Evolutionary conservation across 2,329 filamentous ascomycete genomes (phyloP).

Genomic region (Penicillium sp.): DNA sequence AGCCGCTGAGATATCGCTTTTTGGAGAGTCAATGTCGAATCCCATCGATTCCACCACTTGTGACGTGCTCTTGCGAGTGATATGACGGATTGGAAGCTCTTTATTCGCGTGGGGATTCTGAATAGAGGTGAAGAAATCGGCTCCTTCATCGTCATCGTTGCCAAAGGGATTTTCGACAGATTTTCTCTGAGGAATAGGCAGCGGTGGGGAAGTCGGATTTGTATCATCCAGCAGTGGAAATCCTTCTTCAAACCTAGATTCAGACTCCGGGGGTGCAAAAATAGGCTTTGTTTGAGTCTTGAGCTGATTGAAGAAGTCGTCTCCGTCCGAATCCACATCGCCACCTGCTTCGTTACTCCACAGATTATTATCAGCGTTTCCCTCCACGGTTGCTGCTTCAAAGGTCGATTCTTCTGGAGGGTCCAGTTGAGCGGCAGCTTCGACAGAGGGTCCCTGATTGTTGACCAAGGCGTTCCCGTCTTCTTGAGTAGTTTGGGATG

Average conservation of each 20-base stretch:
- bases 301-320: slow-evolving; percentile 62
- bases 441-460: background rate
- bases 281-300: slow-evolving; percentile 42
- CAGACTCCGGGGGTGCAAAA: slow-evolving; percentile 41
- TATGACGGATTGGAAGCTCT: slow-evolving; percentile 15
- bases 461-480: background rate
- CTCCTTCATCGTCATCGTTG: slow-evolving; percentile 38
- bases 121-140: slow-evolving; percentile 36
- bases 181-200: slow-evolving; percentile 26
- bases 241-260: slow-evolving; percentile 68
- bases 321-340: slow-evolving; percentile 48
- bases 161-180: slow-evolving; percentile 37
- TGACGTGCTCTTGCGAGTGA: slow-evolving; percentile 69
- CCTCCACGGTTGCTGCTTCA: slow-evolving; percentile 12
- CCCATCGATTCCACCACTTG: slow-evolving; percentile 60
- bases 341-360: slow-evolving; percentile 51
- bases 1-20: slow-evolving; percentile 30
- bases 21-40: slow-evolving; percentile 28
- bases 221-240: slow-evolving; percentile 58
- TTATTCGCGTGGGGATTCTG: slow-evolving; percentile 15
- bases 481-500: background rate
- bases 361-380: slow-evolving; percentile 23
- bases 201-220: slow-evolving; percentile 19
- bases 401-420: slow-evolving; percentile 1
- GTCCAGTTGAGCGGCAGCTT: slow-evolving; percentile 1